Base-by-base conservation (phyloP, 345 rosid genomes). In the Nephelium lappaceum region DNA sequence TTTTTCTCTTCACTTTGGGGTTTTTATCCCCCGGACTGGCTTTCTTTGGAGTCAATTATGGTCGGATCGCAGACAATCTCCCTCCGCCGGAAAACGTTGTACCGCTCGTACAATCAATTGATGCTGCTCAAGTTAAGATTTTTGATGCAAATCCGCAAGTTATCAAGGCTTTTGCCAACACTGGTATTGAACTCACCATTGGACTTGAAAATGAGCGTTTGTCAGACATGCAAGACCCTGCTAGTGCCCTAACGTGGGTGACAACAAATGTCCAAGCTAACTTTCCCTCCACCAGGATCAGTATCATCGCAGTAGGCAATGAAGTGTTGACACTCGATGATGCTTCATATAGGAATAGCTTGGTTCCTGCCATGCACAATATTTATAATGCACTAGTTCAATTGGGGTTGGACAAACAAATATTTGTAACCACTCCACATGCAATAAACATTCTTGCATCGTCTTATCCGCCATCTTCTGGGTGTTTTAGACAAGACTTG, bases 381-480 rank as follows among this genome's bases (percentile, higher is more conserved):
- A 65, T 86, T 15, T 85, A 80, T 69, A 31, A 77, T 19, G 87
- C 91, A 2, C 82, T 88, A 11, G 83, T 77, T 7, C 75, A 73
- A 15, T 23, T 85, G 31, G 83, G 80, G 2, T 77, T 88, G 16
- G 87, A 82, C 53, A 77, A 77, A 47, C 88, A 83, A 69, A 86
- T 88, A 45, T 49, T 70, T 18, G 89, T 88, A 36, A 88, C 89
- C 15, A 88, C 89, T 0, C 66, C 88, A 6, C 88, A 86, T 69
- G 84, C 88, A 38, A 74, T 88, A 43, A 83, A 88, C 39, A 55
- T 88, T 18, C 87, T 88, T 8, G 86, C 81, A n/a, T 51, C 78
- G 19, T 88, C 91, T 18, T 88, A 85, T 67, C 91, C 91, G 8
- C 89, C 91, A 2, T 88, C 91, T 7, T 63, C 86, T 0, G 91